phyloP scores from a whole-genome alignment of 805 yeast species.

The Yueomyces sinensis region DNA sequence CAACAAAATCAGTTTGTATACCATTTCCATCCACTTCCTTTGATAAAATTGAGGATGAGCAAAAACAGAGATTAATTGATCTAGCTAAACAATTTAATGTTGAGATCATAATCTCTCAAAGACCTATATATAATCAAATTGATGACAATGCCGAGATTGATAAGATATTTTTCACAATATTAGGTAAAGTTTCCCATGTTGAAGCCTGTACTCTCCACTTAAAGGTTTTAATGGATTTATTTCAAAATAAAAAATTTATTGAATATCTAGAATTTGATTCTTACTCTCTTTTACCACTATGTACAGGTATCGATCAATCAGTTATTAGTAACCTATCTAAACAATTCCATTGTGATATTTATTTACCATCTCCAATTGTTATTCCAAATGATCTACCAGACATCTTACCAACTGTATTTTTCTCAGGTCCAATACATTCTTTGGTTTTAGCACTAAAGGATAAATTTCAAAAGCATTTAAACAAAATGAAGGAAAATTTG shows the following conservation, averaged over 20 bases:
- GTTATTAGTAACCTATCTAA: slow-evolving; percentile 9
- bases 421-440: slow-evolving; percentile 12
- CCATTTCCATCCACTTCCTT: background rate
- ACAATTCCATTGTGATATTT: slow-evolving; percentile 10
- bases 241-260: slow-evolving; percentile 5
- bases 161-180: slow-evolving; percentile 3
- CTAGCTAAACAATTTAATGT: slow-evolving; percentile 9
- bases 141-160: background rate
- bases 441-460: slow-evolving; percentile 10
- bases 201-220: slow-evolving; percentile 9
- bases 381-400: background rate
- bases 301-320: slow-evolving; percentile 11
- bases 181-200: slow-evolving; percentile 12
- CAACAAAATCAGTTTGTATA: background rate
- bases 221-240: slow-evolving; percentile 6
- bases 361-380: slow-evolving; percentile 7
- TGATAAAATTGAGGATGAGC: background rate
- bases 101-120: slow-evolving; percentile 8
- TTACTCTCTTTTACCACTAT: slow-evolving; percentile 11
- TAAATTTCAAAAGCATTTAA: slow-evolving; percentile 5
- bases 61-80: background rate
- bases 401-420: slow-evolving; percentile 7
- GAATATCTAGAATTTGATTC: slow-evolving; percentile 12
- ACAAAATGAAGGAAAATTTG: slow-evolving; percentile 2
- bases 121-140: slow-evolving; percentile 2